Evolutionary conservation across 2,329 filamentous ascomycete genomes (phyloP).

Genomic region (Orbilia blumenaviensis): DNA sequence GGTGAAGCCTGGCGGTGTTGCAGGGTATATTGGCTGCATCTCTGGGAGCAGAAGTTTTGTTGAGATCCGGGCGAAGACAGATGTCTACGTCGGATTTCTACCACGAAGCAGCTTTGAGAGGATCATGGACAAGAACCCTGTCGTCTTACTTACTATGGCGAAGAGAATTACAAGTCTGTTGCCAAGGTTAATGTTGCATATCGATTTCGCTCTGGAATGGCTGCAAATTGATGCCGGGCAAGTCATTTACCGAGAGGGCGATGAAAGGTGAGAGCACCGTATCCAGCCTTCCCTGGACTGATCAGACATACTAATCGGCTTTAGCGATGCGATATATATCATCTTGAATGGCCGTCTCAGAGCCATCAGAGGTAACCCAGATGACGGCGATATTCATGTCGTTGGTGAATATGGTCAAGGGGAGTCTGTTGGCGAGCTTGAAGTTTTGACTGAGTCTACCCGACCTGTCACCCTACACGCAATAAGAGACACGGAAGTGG

Average conservation of each 20-base stretch:
- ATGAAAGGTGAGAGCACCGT: slow-evolving; percentile 67
- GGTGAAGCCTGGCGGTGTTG: slow-evolving; percentile 92
- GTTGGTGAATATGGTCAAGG: slow-evolving; percentile 94
- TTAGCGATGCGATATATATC: slow-evolving; percentile 95
- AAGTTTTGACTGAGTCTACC: slow-evolving; percentile 92
- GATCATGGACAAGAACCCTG: slow-evolving; percentile 90
- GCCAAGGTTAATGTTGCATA: slow-evolving; percentile 89
- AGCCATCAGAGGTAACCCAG: slow-evolving; percentile 77
- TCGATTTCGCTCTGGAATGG: slow-evolving; percentile 98
- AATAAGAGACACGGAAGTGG: slow-evolving; percentile 93
- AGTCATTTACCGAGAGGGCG: slow-evolving; percentile 89
- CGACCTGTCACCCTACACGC: slow-evolving; percentile 93
- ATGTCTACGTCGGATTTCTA: slow-evolving; percentile 96
- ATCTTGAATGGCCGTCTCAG: slow-evolving; percentile 92
- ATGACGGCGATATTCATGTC: slow-evolving; percentile 82
- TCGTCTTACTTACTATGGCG: slow-evolving; percentile 92
- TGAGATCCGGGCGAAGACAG: slow-evolving; percentile 95
- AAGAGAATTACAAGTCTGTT: slow-evolving; percentile 90
- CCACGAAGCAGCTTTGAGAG: slow-evolving; percentile 85
- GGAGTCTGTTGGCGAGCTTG: slow-evolving; percentile 95
- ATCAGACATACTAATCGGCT: slow-evolving; percentile 12
- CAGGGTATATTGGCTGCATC: slow-evolving; percentile 92
- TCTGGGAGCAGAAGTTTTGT: slow-evolving; percentile 96
- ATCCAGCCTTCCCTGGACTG: no score
- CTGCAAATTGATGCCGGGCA: slow-evolving; percentile 95